A percentile compares a stretch with the other conserved stretches of the same genome.
These are phyloP conservation scores for Thielaviopsis euricoi DNA, from an alignment of 2,329 filamentous ascomycete genomes.

Conservation along the genomic window DNA sequence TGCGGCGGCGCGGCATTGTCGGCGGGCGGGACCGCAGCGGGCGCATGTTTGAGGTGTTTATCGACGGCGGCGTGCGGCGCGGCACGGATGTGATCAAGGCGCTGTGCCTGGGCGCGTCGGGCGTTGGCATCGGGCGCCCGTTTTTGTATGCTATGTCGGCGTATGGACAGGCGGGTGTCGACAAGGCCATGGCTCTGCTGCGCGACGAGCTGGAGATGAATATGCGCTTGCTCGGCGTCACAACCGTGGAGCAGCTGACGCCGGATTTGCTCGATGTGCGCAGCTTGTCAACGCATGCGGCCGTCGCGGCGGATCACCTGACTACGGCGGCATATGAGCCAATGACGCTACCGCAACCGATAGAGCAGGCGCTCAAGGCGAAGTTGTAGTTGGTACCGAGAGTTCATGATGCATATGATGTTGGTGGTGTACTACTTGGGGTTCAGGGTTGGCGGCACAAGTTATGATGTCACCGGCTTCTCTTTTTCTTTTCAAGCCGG, in stretches of 20 bases:
- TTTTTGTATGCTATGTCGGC: conserved; percentile 94
- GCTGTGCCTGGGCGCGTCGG: conserved; percentile 69
- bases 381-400: conserved; percentile 30
- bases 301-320: conserved; percentile 31
- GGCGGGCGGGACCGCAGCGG: conserved; percentile 34
- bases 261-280: conserved; percentile 65
- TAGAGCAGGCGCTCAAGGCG: conserved; percentile 25
- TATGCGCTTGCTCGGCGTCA: conserved; percentile 82
- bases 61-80: conserved; percentile 72
- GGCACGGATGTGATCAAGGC: conserved; percentile 86
- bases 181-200: conserved; percentile 79
- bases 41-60: conserved; percentile 59
- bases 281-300: conserved; percentile 41
- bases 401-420: not conserved
- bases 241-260: conserved; percentile 58
- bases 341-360: conserved; percentile 32
- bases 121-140: conserved; percentile 67
- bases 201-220: conserved; percentile 99
- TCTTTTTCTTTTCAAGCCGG: no score
- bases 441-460: not conserved
- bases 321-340: conserved; percentile 35
- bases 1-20: conserved; percentile 50
- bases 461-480: no score
- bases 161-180: conserved; percentile 75
- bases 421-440: not conserved